Percentiles rank a stretch among this genome's conserved stretches.
These are phyloP conservation scores for Salix brachista DNA, from an alignment of 345 rosid species.

Conservation along the genomic window DNA sequence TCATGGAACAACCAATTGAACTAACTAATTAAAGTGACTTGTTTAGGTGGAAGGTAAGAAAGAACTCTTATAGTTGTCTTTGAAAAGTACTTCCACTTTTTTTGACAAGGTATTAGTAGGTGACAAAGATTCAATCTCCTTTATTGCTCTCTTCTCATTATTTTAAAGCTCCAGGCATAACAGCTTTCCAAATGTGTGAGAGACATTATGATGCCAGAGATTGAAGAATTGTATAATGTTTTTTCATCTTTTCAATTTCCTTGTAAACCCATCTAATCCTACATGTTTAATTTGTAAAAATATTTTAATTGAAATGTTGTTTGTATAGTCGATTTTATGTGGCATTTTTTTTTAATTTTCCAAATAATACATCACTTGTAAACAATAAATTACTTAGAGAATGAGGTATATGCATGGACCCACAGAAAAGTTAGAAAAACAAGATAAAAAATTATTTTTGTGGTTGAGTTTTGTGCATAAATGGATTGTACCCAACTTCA, in stretches of 20 bases:
- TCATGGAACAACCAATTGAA: neutral
- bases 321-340: neutral
- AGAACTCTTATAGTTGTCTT: neutral
- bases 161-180: neutral
- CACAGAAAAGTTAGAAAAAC: too few relatives aligned
- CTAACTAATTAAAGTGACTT: neutral
- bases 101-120: slow-evolving; percentile 21
- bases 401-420: too few relatives aligned
- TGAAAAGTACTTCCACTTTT: slow-evolving; percentile 13
- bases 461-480: too few relatives aligned
- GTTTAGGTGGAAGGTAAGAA: slow-evolving; percentile 2
- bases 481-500: too few relatives aligned
- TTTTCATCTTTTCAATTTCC: neutral
- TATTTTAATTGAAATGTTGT: neutral
- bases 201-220: neutral
- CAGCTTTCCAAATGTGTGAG: neutral
- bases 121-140: slow-evolving; percentile 9
- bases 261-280: neutral
- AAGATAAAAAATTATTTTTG: too few relatives aligned
- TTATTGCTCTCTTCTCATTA: neutral
- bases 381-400: too few relatives aligned
- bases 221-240: neutral
- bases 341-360: neutral
- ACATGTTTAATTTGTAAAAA: neutral
- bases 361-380: too few relatives aligned